These are phyloP conservation scores for Aegilops umbellulata DNA, from an alignment of 176 grass and related monocot genomes.

Conservation along the genomic window DNA sequence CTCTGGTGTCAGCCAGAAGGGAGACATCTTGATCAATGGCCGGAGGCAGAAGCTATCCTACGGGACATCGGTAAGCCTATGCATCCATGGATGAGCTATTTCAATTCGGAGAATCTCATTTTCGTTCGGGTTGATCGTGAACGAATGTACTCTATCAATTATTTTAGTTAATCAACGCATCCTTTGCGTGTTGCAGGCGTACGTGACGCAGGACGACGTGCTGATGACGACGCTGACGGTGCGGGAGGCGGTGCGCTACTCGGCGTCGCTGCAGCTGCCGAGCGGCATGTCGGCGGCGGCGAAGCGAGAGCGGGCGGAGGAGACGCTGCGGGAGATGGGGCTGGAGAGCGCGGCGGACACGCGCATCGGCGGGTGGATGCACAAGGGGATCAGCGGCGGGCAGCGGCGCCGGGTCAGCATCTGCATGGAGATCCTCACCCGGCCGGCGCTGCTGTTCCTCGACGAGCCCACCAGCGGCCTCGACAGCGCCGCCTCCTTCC, in stretches of 20 bases:
- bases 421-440: slow-evolving; percentile 81
- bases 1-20: slow-evolving; percentile 58
- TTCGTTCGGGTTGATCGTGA: not conserved
- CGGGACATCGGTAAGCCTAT: slow-evolving; percentile 64
- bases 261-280: slow-evolving; percentile 76
- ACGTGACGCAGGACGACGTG: slow-evolving; percentile 95
- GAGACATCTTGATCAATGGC: slow-evolving; percentile 80
- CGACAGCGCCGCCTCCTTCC: slow-evolving; percentile 82
- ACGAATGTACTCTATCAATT: not conserved
- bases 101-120: not conserved
- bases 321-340: slow-evolving; percentile 78
- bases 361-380: slow-evolving; percentile 69
- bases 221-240: slow-evolving; percentile 90
- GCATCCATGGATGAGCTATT: too few species aligned
- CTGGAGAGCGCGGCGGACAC: slow-evolving; percentile 64
- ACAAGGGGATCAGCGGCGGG: slow-evolving; percentile 82
- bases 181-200: slow-evolving; percentile 40
- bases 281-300: slow-evolving; percentile 42
- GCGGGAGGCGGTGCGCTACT: slow-evolving; percentile 74
- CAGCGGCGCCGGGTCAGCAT: slow-evolving; percentile 76
- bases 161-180: not conserved
- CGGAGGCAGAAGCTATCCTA: slow-evolving; percentile 63
- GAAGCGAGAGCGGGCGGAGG: slow-evolving; percentile 75
- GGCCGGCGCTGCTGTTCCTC: slow-evolving; percentile 79
- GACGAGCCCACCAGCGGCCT: slow-evolving; percentile 96